phyloP scores from a whole-genome alignment of 768 basidiomycete genomes.

The Psilocybe subaeruginosa region DNA sequence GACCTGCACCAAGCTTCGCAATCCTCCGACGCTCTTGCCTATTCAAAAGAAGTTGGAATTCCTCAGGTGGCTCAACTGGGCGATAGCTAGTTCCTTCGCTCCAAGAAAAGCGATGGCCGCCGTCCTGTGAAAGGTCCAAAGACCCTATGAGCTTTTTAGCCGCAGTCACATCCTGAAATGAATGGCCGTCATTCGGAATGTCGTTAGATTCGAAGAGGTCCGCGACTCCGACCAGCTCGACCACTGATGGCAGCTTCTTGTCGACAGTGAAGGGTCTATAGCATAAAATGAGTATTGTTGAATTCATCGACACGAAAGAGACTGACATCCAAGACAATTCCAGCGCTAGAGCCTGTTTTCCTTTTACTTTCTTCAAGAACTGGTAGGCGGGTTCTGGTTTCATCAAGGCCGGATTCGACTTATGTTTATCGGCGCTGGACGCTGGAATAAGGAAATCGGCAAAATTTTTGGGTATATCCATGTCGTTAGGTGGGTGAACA shows the following conservation, averaged over 20 bases:
- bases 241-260: constrained; percentile 34
- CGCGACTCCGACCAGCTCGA: constrained; percentile 32
- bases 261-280: constrained; percentile 54
- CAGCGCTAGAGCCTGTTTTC: not conserved
- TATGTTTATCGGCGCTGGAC: not conserved
- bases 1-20: constrained; percentile 12
- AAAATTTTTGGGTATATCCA: constrained; percentile 35
- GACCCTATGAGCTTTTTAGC: constrained; percentile 5
- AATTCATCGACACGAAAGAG: not conserved
- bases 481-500: constrained; percentile 34
- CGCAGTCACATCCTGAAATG: not conserved
- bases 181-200: not conserved
- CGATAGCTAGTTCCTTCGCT: not conserved
- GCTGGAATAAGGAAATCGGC: constrained; percentile 27
- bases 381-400: constrained; percentile 12
- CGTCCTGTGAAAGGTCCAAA: not conserved
- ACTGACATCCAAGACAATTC: constrained; percentile 12
- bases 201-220: constrained; percentile 14
- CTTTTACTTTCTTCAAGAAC: constrained; percentile 45
- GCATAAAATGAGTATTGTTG: constrained; percentile 1
- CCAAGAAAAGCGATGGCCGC: not conserved
- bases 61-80: constrained; percentile 10
- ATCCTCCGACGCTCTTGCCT: constrained; percentile 38
- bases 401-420: not conserved
- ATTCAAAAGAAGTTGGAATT: constrained; percentile 42